A percentile compares a stretch with the other conserved stretches of the same genome.
phyloP scores from a whole-genome alignment of 768 basidiomycete species.

The Russula sp. region DNA sequence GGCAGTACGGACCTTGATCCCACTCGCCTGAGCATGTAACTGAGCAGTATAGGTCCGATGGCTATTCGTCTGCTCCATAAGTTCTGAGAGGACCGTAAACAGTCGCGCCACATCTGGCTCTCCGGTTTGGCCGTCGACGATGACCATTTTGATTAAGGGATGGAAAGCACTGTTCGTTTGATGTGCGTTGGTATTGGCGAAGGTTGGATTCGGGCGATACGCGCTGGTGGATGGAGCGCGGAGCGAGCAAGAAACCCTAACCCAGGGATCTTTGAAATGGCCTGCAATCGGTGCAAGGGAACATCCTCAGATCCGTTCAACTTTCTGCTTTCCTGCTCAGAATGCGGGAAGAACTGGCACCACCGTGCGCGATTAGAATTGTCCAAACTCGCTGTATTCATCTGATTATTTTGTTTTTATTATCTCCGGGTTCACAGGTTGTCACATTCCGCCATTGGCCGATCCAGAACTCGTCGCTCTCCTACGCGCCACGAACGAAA shows the following conservation, averaged over 20 bases:
- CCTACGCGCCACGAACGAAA: constrained; percentile 33
- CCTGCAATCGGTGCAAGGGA: constrained; percentile 30
- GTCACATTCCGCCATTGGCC: constrained; percentile 37
- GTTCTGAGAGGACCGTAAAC: constrained; percentile 67
- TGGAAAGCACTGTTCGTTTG: background rate
- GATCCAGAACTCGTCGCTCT: constrained; percentile 34
- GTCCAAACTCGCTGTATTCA: background rate
- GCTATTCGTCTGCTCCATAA: constrained; percentile 77
- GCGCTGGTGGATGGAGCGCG: background rate
- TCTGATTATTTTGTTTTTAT: background rate
- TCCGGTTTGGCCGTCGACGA: constrained; percentile 46
- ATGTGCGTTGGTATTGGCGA: background rate
- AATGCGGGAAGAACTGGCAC: constrained; percentile 40
- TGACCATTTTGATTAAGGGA: constrained; percentile 43
- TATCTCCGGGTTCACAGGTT: constrained; percentile 32
- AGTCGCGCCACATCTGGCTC: constrained; percentile 63
- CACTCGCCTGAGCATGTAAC: constrained; percentile 68
- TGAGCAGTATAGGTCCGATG: constrained; percentile 71
- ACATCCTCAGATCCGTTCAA: constrained; percentile 31
- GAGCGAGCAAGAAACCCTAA: constrained; percentile 11
- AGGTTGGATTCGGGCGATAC: background rate
- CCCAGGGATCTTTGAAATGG: constrained; percentile 31
- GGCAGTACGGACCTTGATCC: constrained; percentile 64
- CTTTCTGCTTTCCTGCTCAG: constrained; percentile 39
- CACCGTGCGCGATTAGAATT: constrained; percentile 33